Evolutionary conservation across 345 rosid species (phyloP).

Genomic region (Gossypioides kirkii): DNA sequence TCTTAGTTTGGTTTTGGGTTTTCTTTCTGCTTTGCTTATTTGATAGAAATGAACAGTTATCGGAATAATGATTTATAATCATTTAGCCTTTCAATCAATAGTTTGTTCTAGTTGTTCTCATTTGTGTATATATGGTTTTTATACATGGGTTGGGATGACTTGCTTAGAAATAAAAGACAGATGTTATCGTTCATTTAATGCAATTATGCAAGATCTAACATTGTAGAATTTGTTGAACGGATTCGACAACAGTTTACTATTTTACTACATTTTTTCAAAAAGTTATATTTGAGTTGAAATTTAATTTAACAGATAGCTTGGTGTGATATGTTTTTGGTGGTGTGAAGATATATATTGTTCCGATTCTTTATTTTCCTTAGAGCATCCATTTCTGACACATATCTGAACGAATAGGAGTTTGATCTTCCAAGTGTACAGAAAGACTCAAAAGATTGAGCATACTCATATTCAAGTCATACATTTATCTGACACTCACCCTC

Average conservation of each 20-base stretch:
- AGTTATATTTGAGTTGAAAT: neutral
- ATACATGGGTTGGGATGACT: slow-evolving; percentile 27
- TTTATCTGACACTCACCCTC: neutral
- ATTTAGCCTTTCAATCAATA: slow-evolving; percentile 19
- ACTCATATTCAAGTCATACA: no score
- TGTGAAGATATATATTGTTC: neutral
- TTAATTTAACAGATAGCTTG: neutral
- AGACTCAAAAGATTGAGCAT: no score
- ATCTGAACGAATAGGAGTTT: no score
- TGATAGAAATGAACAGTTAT: slow-evolving; percentile 28
- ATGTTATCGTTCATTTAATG: slow-evolving; percentile 1
- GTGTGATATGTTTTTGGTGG: neutral
- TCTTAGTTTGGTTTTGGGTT: slow-evolving; percentile 8
- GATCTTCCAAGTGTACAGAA: no score
- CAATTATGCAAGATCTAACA: neutral
- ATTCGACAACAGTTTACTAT: neutral
- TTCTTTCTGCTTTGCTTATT: slow-evolving; percentile 2
- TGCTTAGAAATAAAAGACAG: slow-evolving; percentile 26
- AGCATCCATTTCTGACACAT: no score
- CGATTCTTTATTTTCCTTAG: no score
- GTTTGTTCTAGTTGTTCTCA: slow-evolving; percentile 15
- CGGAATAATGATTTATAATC: slow-evolving; percentile 39
- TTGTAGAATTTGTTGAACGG: neutral
- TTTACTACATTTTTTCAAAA: neutral
- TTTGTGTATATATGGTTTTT: slow-evolving; percentile 1